Base-by-base conservation (phyloP, 805 yeast species). In the Candida montana region DNA sequence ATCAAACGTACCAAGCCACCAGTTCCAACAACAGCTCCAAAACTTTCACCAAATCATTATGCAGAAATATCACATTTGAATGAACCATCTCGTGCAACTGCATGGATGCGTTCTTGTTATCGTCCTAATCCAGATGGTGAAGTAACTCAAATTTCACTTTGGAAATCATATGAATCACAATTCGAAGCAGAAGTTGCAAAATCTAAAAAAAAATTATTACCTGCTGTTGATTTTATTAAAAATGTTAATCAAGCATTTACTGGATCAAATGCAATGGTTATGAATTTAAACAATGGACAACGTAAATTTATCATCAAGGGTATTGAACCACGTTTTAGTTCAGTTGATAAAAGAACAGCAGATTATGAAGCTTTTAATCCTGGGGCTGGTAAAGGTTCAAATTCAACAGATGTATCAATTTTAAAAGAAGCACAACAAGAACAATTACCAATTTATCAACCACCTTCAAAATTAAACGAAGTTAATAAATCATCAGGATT, bases 141-240 rank as follows among this genome's bases (percentile, higher is more conserved):
- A 57, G 96, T 90, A 10, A 89, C 97, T 1, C 99, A 93, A 64
- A 90, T 93, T 20, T 84, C 95, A 16, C 72, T 93, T 33, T 93
- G 99, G 99, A 87, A 89, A 61, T 79, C 95, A 1, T 93, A 93
- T 64, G 98, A 93, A 61, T 68, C 79, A 12, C 93, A 84, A 59
- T 93, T 93, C 55, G 83, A 83, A 46, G 74, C 73, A 41, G 76
- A 75, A 41, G 68, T 68, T 3, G 63, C 67, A 33, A 69, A 65
- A 24, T 74, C 81, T 53, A 70, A 75, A 30, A 69, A 73, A 42
- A 76, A 79, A 51, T 66, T 91, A 37, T 70, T 91, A 26, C 95
- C 96, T 1, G 99, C 99, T 0, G 97, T 93, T 11, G 98, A 93
- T 51, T 93, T 93, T 61, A 93, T 93, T 60, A 88, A 91, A 54